phyloP scores from a whole-genome alignment of 139 green algal species.

The Micractinium conductrix region DNA sequence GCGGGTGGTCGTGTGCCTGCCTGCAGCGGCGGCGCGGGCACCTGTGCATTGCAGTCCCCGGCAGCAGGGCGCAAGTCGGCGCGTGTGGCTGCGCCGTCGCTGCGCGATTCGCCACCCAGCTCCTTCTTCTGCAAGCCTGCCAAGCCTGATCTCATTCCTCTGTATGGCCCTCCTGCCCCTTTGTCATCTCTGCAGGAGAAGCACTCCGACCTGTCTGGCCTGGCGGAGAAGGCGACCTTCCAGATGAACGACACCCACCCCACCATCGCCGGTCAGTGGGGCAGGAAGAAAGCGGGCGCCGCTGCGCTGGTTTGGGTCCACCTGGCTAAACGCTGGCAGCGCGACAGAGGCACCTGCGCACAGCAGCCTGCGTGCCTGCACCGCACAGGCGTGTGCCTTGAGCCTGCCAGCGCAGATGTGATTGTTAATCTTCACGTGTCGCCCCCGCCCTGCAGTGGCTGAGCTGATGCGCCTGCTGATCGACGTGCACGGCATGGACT shows the following conservation, averaged over 20 bases:
- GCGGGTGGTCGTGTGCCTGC: background rate
- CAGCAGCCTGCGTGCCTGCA: background rate
- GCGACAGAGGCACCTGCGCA: too few species aligned
- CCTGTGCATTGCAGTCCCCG: too few species aligned
- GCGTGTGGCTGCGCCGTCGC: too few species aligned
- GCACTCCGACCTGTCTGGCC: slow-evolving; percentile 64
- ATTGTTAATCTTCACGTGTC: background rate
- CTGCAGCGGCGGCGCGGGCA: too few species aligned
- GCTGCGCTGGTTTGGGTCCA: too few species aligned
- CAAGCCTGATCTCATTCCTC: background rate
- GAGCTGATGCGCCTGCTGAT: slow-evolving; percentile 98
- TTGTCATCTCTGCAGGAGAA: slow-evolving; percentile 60
- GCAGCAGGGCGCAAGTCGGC: too few species aligned
- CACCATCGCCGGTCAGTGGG: slow-evolving; percentile 82
- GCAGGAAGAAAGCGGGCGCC: background rate
- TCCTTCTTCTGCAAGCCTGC: too few species aligned
- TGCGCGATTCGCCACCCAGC: too few species aligned
- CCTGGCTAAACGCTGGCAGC: too few species aligned
- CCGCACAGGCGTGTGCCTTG: too few species aligned
- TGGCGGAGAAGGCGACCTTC: slow-evolving; percentile 89
- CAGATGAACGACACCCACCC: slow-evolving; percentile 98
- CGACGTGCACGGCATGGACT: slow-evolving; percentile 91
- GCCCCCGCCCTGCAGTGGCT: slow-evolving; percentile 58
- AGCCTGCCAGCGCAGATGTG: too few species aligned
- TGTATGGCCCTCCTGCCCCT: too few species aligned